Evolutionary conservation across 805 yeast genomes (phyloP), one percentile per base, ranked within the genome.

Genomic region (Candida piceae): DNA sequence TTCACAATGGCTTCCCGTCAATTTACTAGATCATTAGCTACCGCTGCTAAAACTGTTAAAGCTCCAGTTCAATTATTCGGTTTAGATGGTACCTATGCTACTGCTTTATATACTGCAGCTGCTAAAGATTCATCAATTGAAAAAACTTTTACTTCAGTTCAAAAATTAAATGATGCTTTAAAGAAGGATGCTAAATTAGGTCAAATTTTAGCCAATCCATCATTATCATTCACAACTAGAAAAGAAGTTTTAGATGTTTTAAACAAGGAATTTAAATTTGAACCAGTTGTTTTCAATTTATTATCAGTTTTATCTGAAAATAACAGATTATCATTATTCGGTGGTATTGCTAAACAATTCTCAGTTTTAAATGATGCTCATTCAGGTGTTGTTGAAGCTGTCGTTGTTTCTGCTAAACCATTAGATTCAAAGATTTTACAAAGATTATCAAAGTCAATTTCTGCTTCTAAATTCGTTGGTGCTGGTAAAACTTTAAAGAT

Each of bases 11-110:
- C 77, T 56, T 69, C 81, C 53, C 82, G 82, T 69, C 69, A 72
- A 55, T 78, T 78, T 60, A 57, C 70, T 60, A 82, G 89, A 70
- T 67, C 81, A 40, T 63, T 83, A 70, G 90, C 94, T 57, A 66
- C 89, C 41, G 82, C 85, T 51, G 46, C 57, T 36, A 38, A 55
- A 36, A 26, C 56, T 24, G 76, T 75, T 57, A 81, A 79, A 66
- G 88, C 94, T 36, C 97, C 97, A 39, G 84, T 90, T 47, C 96
- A 88, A 75, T 75, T 90, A 62, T 90, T 76, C 58, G 97, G 97
- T 48, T 69, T 90, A 52, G 97, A 89, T 52, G 98, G 97, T 60
- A 88, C 97, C 48, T 90, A 90, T 66, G 98, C 97, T 52, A 76
- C 87, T 40, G 96, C 98, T 34, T 76, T 93, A 55, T 90, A 80